Conservation (phyloP, 2,329 filamentous ascomycete species). For the Fusarium xylarioides region DNA sequence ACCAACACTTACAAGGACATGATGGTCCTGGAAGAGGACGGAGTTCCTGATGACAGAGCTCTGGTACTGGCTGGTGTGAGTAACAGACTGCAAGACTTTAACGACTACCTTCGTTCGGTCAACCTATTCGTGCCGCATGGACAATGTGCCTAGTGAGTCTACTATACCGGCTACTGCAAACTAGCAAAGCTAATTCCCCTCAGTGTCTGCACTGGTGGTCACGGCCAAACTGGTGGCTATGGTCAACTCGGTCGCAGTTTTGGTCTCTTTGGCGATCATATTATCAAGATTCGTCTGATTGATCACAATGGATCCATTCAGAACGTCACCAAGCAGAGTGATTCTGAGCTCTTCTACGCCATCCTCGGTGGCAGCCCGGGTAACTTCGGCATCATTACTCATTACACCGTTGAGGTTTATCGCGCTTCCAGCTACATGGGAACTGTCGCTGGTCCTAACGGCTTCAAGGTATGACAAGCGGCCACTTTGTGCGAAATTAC, state of each 20-base stretch:
- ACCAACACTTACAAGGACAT: constrained; percentile 48
- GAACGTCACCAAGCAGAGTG: constrained; percentile 56
- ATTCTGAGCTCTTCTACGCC: constrained; percentile 68
- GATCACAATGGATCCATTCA: constrained; percentile 56
- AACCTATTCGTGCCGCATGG: constrained; percentile 57
- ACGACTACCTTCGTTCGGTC: constrained; percentile 52
- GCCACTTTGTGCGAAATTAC: rapidly evolving
- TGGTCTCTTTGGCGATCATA: constrained; percentile 64
- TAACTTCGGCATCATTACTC: constrained; percentile 65
- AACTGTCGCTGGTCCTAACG: constrained; percentile 16
- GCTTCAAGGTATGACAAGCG: constrained; percentile 4
- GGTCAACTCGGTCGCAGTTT: constrained; percentile 58
- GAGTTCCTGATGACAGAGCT: constrained; percentile 43
- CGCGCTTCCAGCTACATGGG: constrained; percentile 50
- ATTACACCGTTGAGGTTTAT: constrained; percentile 58
- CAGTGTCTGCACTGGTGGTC: constrained; percentile 55
- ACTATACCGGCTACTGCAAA: too few relatives aligned
- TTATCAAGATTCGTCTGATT: constrained; percentile 58
- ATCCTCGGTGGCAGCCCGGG: constrained; percentile 66
- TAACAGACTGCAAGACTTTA: constrained; percentile 54
- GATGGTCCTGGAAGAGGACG: constrained; percentile 35
- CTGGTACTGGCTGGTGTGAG: constrained; percentile 54
- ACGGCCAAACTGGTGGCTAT: constrained; percentile 59
- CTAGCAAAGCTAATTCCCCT: not conserved
- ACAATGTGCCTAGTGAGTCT: constrained; percentile 50